Base-by-base conservation (phyloP, 2,329 filamentous ascomycete genomes). In the Fusarium palustre region DNA sequence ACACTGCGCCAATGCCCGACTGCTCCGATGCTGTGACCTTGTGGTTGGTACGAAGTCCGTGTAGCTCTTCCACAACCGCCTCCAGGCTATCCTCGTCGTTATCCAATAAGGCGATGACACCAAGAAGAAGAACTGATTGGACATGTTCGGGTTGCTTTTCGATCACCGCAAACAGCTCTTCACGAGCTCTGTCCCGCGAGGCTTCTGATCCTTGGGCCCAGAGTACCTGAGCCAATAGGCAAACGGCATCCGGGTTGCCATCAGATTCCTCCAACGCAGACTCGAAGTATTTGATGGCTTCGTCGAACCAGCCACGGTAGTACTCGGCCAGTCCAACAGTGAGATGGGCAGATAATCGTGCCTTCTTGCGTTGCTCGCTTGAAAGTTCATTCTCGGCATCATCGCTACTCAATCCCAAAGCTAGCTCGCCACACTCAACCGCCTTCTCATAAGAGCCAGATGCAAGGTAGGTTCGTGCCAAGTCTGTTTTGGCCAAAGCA, bases 271-370 rank as follows among this genome's bases (percentile, higher is more conserved):
- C 85, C 10, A 98, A 84, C 0, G 94, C 94, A 4, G 88, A 85
- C 68, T 93, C 89, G 79, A 99, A 97, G 80, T 91, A 94, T 13
- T 86, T 84, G 28, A 97, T 89, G 1, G 94, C 91, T 52, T 88
- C 86, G 41, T 90, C 86, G 69, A 91, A 86, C 25, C 90, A 82
- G 25, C 87, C 81, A 33, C 84, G 80, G 76, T 92, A 93, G 79
- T 94, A 97, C 62, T 92, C 86, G 2, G 94, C 92, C 4, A 99
- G 83, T 0, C 96, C 96, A 4, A 92, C 88, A 0, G 94, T 97
- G 38, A 99, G 81, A 75, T 97, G 92, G 1, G 93, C 92, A 2
- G 94, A 97, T 5, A 99, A 84, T 31, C 93, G 88, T 34, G 93
- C 87, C 75, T 89, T 92, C 55, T 84, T 84, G 41, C 92, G 87